A percentile compares a stretch with the other conserved stretches of the same genome.
phyloP scores from a whole-genome alignment of 2,329 filamentous ascomycete species.

The Diaporthe batatas region DNA sequence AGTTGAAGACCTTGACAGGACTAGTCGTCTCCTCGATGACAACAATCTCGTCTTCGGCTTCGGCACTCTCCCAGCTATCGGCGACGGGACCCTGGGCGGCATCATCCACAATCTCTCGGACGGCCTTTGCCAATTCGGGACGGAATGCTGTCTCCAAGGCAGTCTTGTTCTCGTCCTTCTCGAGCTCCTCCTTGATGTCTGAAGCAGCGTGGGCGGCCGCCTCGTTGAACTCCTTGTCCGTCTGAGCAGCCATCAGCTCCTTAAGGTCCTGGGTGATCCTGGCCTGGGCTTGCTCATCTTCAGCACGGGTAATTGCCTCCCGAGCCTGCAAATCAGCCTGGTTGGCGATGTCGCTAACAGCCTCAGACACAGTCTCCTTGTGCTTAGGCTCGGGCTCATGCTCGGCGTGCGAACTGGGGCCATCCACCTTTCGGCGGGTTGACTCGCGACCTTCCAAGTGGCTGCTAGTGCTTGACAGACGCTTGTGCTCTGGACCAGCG shows the following conservation, averaged over 20 bases:
- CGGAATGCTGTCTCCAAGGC: conserved; percentile 67
- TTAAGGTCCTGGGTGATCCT: conserved; percentile 64
- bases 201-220: conserved; percentile 61
- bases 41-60: conserved; percentile 76
- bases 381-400: conserved; percentile 46
- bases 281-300: conserved; percentile 62
- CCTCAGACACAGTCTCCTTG: conserved; percentile 78
- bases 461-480: conserved; percentile 44
- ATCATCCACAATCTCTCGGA: conserved; percentile 66
- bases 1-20: conserved; percentile 88
- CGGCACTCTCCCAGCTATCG: conserved; percentile 94
- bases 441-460: conserved; percentile 39
- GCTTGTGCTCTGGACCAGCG: conserved; percentile 58
- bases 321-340: conserved; percentile 69
- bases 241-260: conserved; percentile 63
- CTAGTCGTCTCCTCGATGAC: conserved; percentile 74
- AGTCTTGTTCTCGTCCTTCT: conserved; percentile 65
- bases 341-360: conserved; percentile 74
- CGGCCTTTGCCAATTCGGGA: conserved; percentile 65
- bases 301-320: conserved; percentile 72
- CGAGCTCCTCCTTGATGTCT: conserved; percentile 66
- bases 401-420: conserved; percentile 47
- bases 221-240: conserved; percentile 67
- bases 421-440: conserved; percentile 54
- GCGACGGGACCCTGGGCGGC: conserved; percentile 73